These are phyloP conservation scores for Kickxella alabastrina DNA, from an alignment of 192 early-diverging fungal species.

Conservation along the genomic window DNA sequence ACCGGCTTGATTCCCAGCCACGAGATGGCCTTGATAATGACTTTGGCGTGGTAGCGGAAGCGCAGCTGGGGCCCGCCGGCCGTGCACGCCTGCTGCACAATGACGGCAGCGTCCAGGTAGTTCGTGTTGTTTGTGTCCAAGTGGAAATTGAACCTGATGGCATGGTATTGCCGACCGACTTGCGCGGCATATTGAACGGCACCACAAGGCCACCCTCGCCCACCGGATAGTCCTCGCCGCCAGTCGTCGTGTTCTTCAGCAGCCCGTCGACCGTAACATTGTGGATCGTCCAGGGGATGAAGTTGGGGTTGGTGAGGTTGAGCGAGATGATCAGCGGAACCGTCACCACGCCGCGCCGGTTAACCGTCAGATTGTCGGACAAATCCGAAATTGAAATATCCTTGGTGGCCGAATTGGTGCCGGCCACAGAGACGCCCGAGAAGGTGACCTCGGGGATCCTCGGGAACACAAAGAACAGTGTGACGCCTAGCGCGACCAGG, in stretches of 20 bases:
- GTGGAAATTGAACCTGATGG: slow-evolving; percentile 45
- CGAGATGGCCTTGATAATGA: slow-evolving; percentile 45
- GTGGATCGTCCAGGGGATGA: slow-evolving; percentile 53
- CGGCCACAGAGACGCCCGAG: slow-evolving; percentile 25
- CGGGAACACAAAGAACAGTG: slow-evolving; percentile 52
- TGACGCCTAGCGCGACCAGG: slow-evolving; percentile 43
- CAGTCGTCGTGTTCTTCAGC: slow-evolving; percentile 20
- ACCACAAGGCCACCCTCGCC: slow-evolving; percentile 37
- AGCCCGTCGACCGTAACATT: slow-evolving; percentile 52
- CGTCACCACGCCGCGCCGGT: slow-evolving; percentile 46
- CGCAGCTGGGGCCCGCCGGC: slow-evolving; percentile 29
- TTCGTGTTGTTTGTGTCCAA: slow-evolving; percentile 37
- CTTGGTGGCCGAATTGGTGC: neutral
- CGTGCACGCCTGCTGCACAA: slow-evolving; percentile 37
- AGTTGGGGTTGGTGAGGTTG: slow-evolving; percentile 54
- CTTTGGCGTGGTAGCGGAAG: slow-evolving; percentile 50
- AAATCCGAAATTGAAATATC: slow-evolving; percentile 13
- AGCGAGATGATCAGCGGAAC: slow-evolving; percentile 53
- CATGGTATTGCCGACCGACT: slow-evolving; percentile 33
- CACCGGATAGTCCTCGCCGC: slow-evolving; percentile 42
- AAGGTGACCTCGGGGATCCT: slow-evolving; percentile 45
- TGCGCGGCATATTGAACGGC: slow-evolving; percentile 50
- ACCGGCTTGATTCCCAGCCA: slow-evolving; percentile 53
- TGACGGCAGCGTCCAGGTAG: slow-evolving; percentile 33
- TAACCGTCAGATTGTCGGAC: slow-evolving; percentile 25